Base-by-base conservation (phyloP, 495 filamentous ascomycete genomes). In the Eremomyces bilateralis region DNA sequence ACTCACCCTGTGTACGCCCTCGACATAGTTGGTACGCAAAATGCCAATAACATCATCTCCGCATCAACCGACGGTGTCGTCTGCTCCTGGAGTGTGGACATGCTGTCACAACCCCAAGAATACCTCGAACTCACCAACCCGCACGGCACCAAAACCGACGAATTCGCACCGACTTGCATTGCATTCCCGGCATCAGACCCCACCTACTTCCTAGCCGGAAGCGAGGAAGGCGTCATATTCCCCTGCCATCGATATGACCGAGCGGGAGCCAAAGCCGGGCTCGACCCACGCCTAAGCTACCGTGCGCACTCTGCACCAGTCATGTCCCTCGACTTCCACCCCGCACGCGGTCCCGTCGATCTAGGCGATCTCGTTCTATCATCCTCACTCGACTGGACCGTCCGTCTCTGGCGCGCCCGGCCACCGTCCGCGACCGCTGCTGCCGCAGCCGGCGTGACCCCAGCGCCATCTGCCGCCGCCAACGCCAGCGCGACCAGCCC, bases 1-100 rank as follows among this genome's bases (percentile, higher is more conserved):
- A 90, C 88, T 4, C 88, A 99, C 47, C 88, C 88, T 0, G 77
- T 99, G 36, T 99, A 99, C 60, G 76, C 73, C 18, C 72, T 99
- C 38, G 81, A 88, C 29, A 83, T 95, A 19, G 78, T 95, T 27
- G 88, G 88, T 41, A 99, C 88, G 4, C 90, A 95, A 54, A 95
- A 99, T 53, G 90, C 90, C 33, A 88, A 93, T 54, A 95, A 95
- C 49, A 91, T 99, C 51, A 72, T 99, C 36, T 90, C 81, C 15
- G 78, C 76, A 49, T 93, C 83, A 2, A 99, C 90, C 0, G 90
- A 99, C 47, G 90, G 90, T 37, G 80, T 85, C 21, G 79, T 95
- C 40, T 95, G 90, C 54, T 76, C 80, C 30, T 99, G 90, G 90
- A 79, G 76, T 13, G 74, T 92, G 8, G 90, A 95, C 57, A 95